Percentiles rank a stretch among this genome's conserved stretches.
Evolutionary conservation across 345 rosid species (phyloP).

Genomic region (Kandelia obovata): DNA sequence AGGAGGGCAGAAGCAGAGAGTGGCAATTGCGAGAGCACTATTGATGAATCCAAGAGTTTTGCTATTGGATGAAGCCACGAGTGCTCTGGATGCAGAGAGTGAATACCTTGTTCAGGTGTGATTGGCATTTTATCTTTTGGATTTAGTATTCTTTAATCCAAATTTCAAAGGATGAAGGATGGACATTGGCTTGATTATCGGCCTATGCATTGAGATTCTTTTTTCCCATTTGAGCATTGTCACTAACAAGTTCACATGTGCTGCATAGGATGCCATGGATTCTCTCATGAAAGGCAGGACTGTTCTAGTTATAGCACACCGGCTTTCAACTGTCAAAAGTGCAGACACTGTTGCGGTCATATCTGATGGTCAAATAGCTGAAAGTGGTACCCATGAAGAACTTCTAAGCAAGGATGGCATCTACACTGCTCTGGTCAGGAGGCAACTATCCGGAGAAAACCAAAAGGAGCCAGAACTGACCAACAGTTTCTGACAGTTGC

Average conservation of each 20-base stretch:
- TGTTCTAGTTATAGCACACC: slow-evolving; percentile 91
- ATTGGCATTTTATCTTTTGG: neutral
- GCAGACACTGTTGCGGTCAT: slow-evolving; percentile 83
- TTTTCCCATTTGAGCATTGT: neutral
- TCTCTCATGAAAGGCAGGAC: slow-evolving; percentile 91
- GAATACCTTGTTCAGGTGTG: slow-evolving; percentile 91
- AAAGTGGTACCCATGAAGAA: slow-evolving; percentile 42
- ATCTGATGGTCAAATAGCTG: slow-evolving; percentile 72
- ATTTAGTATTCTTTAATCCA: no score
- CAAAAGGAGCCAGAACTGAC: slow-evolving; percentile 33
- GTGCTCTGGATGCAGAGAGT: slow-evolving; percentile 94
- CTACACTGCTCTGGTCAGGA: slow-evolving; percentile 64
- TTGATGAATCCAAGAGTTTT: slow-evolving; percentile 81
- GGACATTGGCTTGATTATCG: no score
- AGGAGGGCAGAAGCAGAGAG: slow-evolving; percentile 92
- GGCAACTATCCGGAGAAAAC: slow-evolving; percentile 78
- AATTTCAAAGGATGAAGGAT: no score
- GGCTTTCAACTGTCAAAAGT: slow-evolving; percentile 81
- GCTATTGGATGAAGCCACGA: slow-evolving; percentile 92
- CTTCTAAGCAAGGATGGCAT: slow-evolving; percentile 47
- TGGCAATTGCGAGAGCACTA: slow-evolving; percentile 89
- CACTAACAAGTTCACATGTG: neutral
- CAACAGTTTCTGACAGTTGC: neutral
- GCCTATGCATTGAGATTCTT: neutral
- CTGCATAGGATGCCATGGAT: slow-evolving; percentile 85